Conservation (phyloP, 148 eudicot species). For the Salicornia ramosissima region DNA sequence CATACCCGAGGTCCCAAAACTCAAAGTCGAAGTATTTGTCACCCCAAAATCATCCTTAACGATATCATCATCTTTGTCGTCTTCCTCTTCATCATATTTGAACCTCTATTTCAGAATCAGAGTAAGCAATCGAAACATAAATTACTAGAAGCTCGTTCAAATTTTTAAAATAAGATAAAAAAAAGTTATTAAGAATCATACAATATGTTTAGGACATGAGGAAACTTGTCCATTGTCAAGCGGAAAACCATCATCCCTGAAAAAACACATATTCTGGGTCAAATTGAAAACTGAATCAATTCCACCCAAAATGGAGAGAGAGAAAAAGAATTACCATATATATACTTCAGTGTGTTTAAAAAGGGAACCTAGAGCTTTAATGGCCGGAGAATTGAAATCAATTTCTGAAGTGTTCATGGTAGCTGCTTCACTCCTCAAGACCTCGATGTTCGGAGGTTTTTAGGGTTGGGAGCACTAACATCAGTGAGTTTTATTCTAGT, state of each 20-base stretch:
- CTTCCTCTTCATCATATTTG: constrained; percentile 36
- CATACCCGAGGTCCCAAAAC: constrained; percentile 11
- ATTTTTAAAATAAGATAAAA: neutral
- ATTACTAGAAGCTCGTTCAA: neutral
- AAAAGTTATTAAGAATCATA: constrained; percentile 19
- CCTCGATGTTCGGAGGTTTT: constrained; percentile 18
- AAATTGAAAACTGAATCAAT: neutral
- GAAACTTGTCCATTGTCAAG: constrained; percentile 23
- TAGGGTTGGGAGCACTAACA: too few relatives aligned
- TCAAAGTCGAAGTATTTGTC: constrained; percentile 11
- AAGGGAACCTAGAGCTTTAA: constrained; percentile 57
- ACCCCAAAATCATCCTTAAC: neutral
- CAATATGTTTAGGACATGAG: constrained; percentile 35
- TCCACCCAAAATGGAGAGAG: constrained; percentile 13
- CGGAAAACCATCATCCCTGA: constrained; percentile 48
- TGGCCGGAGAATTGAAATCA: constrained; percentile 31
- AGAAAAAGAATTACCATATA: constrained; percentile 34
- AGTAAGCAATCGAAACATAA: neutral
- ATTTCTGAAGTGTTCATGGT: constrained; percentile 11
- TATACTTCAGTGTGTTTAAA: constrained; percentile 63
- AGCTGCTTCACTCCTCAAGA: neutral
- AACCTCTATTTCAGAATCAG: constrained; percentile 25
- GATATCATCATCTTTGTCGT: constrained; percentile 11
- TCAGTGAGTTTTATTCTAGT: too few relatives aligned
- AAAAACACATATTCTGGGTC: neutral